These are phyloP conservation scores for Micractinium sp. DNA, from an alignment of 139 green algal genomes.

Conservation along the genomic window DNA sequence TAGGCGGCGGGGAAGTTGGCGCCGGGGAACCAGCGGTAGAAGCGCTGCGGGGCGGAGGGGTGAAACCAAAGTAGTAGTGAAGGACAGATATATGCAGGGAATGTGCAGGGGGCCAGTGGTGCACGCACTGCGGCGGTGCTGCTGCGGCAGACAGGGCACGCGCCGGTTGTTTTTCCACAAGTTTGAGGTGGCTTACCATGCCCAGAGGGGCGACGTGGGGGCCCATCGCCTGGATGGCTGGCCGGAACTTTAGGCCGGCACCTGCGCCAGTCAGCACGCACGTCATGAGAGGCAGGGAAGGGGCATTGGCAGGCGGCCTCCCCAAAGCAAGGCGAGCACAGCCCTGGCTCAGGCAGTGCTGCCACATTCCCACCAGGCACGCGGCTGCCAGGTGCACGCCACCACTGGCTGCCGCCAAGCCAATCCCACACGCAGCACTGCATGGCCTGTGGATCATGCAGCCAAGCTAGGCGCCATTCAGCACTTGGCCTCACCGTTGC, in stretches of 20 bases:
- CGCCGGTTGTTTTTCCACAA: no score
- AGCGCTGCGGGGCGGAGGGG: neutral
- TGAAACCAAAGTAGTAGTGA: no score
- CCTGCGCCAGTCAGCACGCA: neutral
- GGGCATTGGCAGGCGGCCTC: neutral
- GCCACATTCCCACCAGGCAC: neutral
- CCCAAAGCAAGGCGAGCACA: no score
- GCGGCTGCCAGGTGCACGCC: neutral
- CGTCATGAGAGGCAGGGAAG: neutral
- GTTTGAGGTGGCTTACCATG: conserved; percentile 15
- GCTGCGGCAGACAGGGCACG: neutral
- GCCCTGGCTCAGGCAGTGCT: neutral
- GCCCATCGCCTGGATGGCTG: conserved; percentile 41
- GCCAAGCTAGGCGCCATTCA: neutral
- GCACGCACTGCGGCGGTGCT: neutral
- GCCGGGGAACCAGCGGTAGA: conserved; percentile 16
- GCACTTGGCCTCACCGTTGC: conserved; percentile 1
- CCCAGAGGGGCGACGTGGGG: conserved; percentile 48
- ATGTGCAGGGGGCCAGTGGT: no score
- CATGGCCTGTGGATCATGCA: no score
- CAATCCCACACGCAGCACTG: neutral
- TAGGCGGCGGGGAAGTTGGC: conserved; percentile 41
- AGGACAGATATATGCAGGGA: no score
- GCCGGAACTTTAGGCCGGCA: neutral
- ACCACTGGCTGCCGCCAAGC: no score